A percentile compares a stretch with the other conserved stretches of the same genome.
Evolutionary conservation across 345 rosid genomes (phyloP).

Genomic region (Passiflora organensis): DNA sequence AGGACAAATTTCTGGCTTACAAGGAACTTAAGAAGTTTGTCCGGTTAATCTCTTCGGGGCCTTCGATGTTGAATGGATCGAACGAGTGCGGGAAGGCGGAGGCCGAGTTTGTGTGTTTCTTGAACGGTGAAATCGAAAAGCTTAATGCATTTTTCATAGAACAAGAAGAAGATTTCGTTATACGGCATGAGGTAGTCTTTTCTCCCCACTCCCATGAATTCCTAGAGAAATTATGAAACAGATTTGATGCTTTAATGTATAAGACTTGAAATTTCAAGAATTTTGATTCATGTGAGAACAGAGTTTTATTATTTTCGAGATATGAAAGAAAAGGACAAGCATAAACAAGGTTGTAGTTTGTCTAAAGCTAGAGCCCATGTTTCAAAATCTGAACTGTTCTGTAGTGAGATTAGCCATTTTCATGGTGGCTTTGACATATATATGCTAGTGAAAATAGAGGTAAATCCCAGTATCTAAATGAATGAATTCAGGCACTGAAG

Average conservation of each 20-base stretch:
- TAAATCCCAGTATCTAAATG: no score
- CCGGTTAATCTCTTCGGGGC: conserved; percentile 38
- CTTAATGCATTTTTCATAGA: conserved; percentile 78
- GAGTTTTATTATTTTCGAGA: no score
- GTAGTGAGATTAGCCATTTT: conserved; percentile 78
- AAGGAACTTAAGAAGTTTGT: conserved; percentile 79
- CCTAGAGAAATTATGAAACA: no score
- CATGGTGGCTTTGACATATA: conserved; percentile 39
- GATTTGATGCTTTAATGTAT: no score
- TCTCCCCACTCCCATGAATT: no score
- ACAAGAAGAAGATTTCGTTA: conserved; percentile 89
- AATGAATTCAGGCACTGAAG: conserved; percentile 50
- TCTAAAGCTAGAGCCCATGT: no score
- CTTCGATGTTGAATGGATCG: conserved; percentile 12
- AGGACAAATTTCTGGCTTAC: conserved; percentile 64
- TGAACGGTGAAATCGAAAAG: conserved; percentile 80
- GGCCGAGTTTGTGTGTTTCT: conserved; percentile 49
- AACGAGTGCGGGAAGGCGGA: conserved; percentile 28
- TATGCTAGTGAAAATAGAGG: not conserved
- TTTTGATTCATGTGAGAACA: no score
- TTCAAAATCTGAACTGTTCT: no score
- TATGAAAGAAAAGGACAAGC: conserved; percentile 38
- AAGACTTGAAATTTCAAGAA: no score
- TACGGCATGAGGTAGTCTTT: conserved; percentile 52
- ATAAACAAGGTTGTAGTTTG: conserved; percentile 52